Conservation (phyloP, 202 grass and related monocot genomes). For the Musa balbisiana region DNA sequence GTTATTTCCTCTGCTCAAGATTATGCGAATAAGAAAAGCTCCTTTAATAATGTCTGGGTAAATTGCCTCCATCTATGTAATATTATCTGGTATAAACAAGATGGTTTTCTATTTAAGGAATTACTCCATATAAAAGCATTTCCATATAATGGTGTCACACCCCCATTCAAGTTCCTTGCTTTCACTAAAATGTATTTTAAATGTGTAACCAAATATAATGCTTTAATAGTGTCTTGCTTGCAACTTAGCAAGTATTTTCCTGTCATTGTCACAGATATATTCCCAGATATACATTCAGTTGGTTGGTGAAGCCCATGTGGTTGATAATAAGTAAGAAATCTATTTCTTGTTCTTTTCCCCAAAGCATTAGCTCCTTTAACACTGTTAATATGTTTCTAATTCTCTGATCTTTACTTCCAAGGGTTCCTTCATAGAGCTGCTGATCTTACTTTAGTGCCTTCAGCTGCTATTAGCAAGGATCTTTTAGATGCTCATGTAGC, state of each 20-base stretch:
- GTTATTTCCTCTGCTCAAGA: too few species aligned
- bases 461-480: slow-evolving; percentile 60
- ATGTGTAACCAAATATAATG: neutral
- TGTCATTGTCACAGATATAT: slow-evolving; percentile 43
- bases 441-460: slow-evolving; percentile 69
- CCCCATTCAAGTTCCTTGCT: neutral
- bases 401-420: neutral
- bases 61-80: neutral
- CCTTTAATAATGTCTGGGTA: neutral
- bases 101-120: neutral
- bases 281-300: slow-evolving; percentile 71
- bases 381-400: slow-evolving; percentile 9
- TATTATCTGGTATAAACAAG: neutral
- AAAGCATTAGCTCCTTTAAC: neutral
- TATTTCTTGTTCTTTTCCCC: neutral
- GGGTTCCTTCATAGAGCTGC: slow-evolving; percentile 72
- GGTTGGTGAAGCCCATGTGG: slow-evolving; percentile 78
- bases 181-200: neutral
- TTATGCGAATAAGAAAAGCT: too few species aligned
- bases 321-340: slow-evolving; percentile 55
- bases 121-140: neutral
- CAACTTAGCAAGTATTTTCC: neutral
- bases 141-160: neutral
- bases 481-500: slow-evolving; percentile 52
- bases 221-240: neutral